Base-by-base conservation (phyloP, 2,329 filamentous ascomycete species). In the Colletotrichum spaethianum region DNA sequence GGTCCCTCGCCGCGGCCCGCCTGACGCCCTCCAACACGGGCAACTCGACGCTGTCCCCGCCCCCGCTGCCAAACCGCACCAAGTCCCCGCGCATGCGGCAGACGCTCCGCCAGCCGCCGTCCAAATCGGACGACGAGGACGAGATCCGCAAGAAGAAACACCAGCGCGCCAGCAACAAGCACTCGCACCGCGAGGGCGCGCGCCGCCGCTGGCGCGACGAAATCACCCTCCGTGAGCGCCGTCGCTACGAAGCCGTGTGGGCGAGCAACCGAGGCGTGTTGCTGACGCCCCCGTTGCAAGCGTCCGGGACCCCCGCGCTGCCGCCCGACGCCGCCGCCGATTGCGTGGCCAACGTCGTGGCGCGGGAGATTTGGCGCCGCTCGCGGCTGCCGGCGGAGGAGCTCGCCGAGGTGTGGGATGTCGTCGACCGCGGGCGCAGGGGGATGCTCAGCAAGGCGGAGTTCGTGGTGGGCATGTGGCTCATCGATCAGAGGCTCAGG, bases 171-270 rank as follows among this genome's bases (percentile, higher is more conserved):
- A 86, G 87, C 52, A 88, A 87, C 63, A 91, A 93, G 72, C 93
- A 95, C 79, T 88, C 91, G 1, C 93, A 96, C 77, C 91, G 94
- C 76, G 93, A 96, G 79, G 93, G 92, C 0, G 88, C 92, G 4
- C 88, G 93, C 23, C 92, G 90, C 77, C 89, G 93, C 8, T 96
- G 94, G 94, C 89, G 93, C 52, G 93, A 95, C 75, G 87, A 90
- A 73, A 89, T 96, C 52, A 93, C 92, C 0, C 87, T 90, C 59
- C 85, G 90, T 6, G 93, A 96, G 78, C 86, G 93, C n/a, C 93
- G 93, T 77, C 88, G 94, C 1, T 96, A 96, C 80, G 94, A 96
- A 80, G 94, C 93, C 2, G 89, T 96, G 1, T 96, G 93, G 93
- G 94, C 94, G 1, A 94, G 93, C 52, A 96, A 96, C 77, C 90